Percentiles rank a stretch among this genome's conserved stretches.
Conservation (phyloP, 352 stramenopile genomes). For the Phytophthora litchii region DNA sequence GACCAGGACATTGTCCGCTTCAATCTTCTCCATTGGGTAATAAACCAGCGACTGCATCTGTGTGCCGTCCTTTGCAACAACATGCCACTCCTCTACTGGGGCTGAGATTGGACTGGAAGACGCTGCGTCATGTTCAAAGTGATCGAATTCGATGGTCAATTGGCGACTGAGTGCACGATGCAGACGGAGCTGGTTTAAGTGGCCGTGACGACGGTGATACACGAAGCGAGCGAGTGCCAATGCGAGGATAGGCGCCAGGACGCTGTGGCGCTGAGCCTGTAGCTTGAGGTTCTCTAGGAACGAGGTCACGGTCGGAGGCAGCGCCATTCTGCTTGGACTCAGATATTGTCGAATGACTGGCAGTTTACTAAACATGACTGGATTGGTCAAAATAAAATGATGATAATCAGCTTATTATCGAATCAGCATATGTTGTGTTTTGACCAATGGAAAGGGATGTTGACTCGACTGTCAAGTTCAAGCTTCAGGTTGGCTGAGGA, state of each 20-base stretch:
- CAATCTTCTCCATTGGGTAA: constrained; percentile 23
- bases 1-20: constrained; percentile 48
- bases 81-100: constrained; percentile 57
- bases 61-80: constrained; percentile 46
- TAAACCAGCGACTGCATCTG: constrained; percentile 58
- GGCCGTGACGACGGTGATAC: constrained; percentile 49
- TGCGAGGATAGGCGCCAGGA: constrained; percentile 42
- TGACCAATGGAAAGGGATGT: constrained; percentile 3
- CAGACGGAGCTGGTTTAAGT: constrained; percentile 47
- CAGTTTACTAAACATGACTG: not conserved
- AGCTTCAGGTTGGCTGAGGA: constrained; percentile 1
- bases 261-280: constrained; percentile 37
- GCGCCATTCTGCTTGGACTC: not conserved
- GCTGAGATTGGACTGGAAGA: constrained; percentile 8
- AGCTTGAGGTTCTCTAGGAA: constrained; percentile 38
- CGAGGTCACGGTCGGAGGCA: constrained; percentile 17
- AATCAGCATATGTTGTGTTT: not conserved
- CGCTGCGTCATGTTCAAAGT: constrained; percentile 1
- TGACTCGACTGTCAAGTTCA: constrained; percentile 25
- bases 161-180: constrained; percentile 41
- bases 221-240: constrained; percentile 52
- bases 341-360: constrained; percentile 1
- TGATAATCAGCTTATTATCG: not conserved
- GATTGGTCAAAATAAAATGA: constrained; percentile 18
- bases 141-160: constrained; percentile 26